Percentiles rank a stretch among this genome's conserved stretches.
phyloP scores from a whole-genome alignment of 163 green algal genomes.

The Scenedesmus sp. region DNA sequence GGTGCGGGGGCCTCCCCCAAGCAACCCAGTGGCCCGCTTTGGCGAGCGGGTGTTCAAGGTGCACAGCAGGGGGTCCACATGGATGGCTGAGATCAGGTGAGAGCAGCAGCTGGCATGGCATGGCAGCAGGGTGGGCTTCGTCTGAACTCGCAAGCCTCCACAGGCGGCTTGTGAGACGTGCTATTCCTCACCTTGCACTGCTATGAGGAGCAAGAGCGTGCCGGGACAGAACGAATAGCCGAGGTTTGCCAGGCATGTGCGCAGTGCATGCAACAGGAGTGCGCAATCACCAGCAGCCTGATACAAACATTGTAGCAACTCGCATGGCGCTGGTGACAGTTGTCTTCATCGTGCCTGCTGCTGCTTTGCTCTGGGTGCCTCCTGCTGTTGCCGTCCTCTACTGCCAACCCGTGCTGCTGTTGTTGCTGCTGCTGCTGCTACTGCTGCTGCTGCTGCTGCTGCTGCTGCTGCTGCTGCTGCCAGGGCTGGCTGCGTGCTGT shows the following conservation, averaged over 20 bases:
- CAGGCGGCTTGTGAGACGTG: no score
- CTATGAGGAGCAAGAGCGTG: no score
- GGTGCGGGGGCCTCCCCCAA: not conserved
- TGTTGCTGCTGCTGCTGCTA: not conserved
- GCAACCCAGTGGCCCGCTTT: conserved; percentile 24
- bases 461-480: not conserved
- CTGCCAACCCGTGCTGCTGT: not conserved
- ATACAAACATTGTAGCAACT: no score
- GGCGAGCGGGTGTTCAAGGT: conserved; percentile 51
- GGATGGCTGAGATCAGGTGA: conserved; percentile 49
- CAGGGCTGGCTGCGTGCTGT: conserved; percentile 63
- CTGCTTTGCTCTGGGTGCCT: no score
- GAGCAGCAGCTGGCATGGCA: not conserved
- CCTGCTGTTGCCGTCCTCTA: not conserved
- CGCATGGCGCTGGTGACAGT: no score
- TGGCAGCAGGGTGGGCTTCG: not conserved
- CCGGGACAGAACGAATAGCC: no score
- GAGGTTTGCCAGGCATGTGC: no score
- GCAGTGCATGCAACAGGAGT: no score
- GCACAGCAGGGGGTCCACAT: conserved; percentile 47
- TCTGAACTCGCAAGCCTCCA: not conserved
- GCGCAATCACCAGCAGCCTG: no score
- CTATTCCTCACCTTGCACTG: no score
- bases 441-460: not conserved
- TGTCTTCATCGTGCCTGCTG: no score